phyloP scores from a whole-genome alignment of 768 basidiomycete species.

The Hygrophoropsis aurantiaca region DNA sequence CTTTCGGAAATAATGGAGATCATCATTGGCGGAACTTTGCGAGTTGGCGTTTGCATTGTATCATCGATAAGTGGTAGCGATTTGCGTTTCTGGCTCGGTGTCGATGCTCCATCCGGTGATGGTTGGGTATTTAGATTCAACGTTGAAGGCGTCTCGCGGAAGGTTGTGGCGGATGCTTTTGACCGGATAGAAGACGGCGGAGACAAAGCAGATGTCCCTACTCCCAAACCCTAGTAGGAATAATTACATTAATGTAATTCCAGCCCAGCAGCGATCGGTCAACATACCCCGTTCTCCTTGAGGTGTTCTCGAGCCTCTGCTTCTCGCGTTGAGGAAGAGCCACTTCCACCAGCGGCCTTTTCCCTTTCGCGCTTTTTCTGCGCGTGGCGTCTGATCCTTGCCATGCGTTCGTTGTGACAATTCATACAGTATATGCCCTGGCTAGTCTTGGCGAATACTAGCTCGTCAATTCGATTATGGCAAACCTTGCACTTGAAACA shows the following conservation, averaged over 20 bases:
- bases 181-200: constrained; percentile 17
- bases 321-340: constrained; percentile 24
- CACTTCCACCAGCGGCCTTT: constrained; percentile 30
- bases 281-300: constrained; percentile 44
- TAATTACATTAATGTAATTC: constrained; percentile 1
- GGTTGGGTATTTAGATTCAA: constrained; percentile 16
- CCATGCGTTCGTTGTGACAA: constrained; percentile 97
- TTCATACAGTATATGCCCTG: constrained; percentile 99
- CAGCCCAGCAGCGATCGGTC: not conserved
- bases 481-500: constrained; percentile 99
- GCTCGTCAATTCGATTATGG: constrained; percentile 91
- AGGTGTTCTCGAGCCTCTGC: constrained; percentile 25
- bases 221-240: constrained; percentile 9
- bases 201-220: constrained; percentile 4
- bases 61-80: constrained; percentile 15
- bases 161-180: constrained; percentile 17
- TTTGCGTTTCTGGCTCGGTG: constrained; percentile 6
- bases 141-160: constrained; percentile 25
- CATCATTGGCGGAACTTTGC: constrained; percentile 2
- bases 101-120: constrained; percentile 4
- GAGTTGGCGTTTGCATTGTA: not conserved
- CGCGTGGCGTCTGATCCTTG: constrained; percentile 84
- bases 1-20: constrained; percentile 18
- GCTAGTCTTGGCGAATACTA: constrained; percentile 97
- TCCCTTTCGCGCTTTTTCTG: constrained; percentile 76